These are phyloP conservation scores for sunflower (Helianthus annuus) DNA, from an alignment of 129 eudicot genomes.

Conservation along the genomic window DNA sequence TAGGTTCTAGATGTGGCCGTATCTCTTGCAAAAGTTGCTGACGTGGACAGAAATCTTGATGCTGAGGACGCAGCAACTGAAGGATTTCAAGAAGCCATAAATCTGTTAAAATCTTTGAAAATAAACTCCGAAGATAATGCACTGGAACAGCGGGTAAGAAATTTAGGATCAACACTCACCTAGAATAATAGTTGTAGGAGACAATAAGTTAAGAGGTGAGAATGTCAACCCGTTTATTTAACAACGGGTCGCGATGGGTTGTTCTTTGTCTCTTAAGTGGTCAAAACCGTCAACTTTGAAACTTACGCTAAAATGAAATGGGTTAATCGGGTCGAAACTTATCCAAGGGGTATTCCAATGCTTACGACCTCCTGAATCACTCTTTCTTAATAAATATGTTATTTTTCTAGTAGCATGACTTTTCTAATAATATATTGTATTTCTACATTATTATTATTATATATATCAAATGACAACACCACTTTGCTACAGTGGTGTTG, in stretches of 20 bases:
- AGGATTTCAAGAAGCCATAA: conserved; percentile 82
- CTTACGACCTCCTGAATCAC: not conserved
- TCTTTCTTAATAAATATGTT: no score
- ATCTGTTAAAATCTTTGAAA: conserved; percentile 54
- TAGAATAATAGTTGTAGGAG: not conserved
- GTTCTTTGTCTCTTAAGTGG: not conserved
- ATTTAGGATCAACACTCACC: not conserved
- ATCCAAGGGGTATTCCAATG: not conserved
- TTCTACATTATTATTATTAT: no score
- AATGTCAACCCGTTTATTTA: not conserved
- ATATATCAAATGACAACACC: no score
- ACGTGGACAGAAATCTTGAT: conserved; percentile 82
- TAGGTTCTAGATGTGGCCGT: conserved; percentile 85
- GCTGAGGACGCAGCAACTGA: conserved; percentile 64
- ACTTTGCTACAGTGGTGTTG: no score
- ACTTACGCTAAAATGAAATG: not conserved
- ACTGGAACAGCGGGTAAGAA: conserved; percentile 79
- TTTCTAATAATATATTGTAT: no score
- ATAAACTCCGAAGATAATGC: conserved; percentile 57
- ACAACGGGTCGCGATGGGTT: not conserved
- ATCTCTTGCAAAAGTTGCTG: conserved; percentile 97
- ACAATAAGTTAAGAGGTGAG: not conserved
- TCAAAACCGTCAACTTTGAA: not conserved
- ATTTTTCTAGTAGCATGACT: no score
- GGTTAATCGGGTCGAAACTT: not conserved